Conservation (phyloP, 805 yeast genomes). For the Metschnikowia colocasiae region DNA sequence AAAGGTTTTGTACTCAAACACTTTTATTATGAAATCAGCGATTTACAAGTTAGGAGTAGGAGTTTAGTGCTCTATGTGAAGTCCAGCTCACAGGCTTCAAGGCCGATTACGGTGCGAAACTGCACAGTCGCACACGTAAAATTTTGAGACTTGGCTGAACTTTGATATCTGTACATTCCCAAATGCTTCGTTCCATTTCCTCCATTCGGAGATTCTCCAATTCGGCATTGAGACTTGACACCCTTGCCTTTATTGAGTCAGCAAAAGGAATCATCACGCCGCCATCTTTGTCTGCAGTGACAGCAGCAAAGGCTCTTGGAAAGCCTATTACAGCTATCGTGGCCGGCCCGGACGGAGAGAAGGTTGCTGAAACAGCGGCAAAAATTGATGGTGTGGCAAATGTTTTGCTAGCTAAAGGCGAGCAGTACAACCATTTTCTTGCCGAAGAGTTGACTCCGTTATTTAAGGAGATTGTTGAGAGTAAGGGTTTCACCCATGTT, state of each 20-base stretch:
- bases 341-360: conserved; percentile 60
- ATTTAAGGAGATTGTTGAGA: conserved; percentile 44
- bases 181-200: conserved; percentile 13
- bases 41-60: neutral
- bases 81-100: neutral
- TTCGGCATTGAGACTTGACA: conserved; percentile 28
- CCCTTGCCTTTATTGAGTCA: conserved; percentile 74
- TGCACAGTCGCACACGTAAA: conserved; percentile 4
- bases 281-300: conserved; percentile 64
- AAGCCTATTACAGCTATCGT: conserved; percentile 78
- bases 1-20: neutral
- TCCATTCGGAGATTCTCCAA: conserved; percentile 14
- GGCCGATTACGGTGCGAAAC: conserved; percentile 6
- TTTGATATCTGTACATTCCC: neutral
- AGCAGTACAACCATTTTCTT: conserved; percentile 60
- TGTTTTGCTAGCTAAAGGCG: conserved; percentile 56
- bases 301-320: conserved; percentile 75
- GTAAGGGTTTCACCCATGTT: conserved; percentile 59
- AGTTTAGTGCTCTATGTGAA: neutral
- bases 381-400: conserved; percentile 52
- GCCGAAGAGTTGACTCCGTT: conserved; percentile 84
- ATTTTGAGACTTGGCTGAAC: neutral
- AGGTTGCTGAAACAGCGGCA: conserved; percentile 43
- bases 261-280: conserved; percentile 54
- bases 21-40: neutral